Evolutionary conservation across 139 green algal genomes (phyloP).

Genomic region (Chlamydomonas sp.): DNA sequence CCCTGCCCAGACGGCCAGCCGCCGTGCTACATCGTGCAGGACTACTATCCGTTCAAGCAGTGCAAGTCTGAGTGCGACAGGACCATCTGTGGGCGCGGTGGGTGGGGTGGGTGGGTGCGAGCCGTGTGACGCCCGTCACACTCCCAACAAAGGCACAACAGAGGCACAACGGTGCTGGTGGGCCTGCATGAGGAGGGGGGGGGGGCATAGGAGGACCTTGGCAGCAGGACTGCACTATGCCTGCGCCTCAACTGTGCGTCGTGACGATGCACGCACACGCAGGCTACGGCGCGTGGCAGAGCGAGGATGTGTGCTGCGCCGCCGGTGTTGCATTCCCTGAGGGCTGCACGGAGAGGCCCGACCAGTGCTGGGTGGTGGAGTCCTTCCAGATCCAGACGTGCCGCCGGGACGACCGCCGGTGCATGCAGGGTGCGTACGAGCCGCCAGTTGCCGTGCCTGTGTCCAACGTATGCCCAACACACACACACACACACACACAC

Average conservation of each 20-base stretch:
- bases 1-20: not conserved
- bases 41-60: conserved; percentile 24
- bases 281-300: conserved; percentile 33
- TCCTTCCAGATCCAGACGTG: conserved; percentile 26
- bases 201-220: too few species aligned
- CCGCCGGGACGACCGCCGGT: conserved; percentile 41
- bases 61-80: conserved; percentile 25
- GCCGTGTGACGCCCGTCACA: too few species aligned
- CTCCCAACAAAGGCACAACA: too few species aligned
- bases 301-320: conserved; percentile 29
- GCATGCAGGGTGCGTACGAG: conserved; percentile 41
- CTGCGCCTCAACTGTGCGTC: not conserved
- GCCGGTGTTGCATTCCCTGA: conserved; percentile 30
- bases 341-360: conserved; percentile 25
- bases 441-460: too few species aligned
- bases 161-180: too few species aligned
- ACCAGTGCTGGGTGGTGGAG: conserved; percentile 40
- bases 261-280: not conserved
- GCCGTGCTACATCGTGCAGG: conserved; percentile 14
- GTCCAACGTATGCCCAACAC: not conserved
- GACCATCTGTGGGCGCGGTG: conserved; percentile 32
- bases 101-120: not conserved
- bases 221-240: too few species aligned
- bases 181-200: too few species aligned
- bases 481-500: too few species aligned